A percentile compares a stretch with the other conserved stretches of the same genome.
Evolutionary conservation across 495 filamentous ascomycete genomes (phyloP).

Genomic region (Penicillium samsonianum): DNA sequence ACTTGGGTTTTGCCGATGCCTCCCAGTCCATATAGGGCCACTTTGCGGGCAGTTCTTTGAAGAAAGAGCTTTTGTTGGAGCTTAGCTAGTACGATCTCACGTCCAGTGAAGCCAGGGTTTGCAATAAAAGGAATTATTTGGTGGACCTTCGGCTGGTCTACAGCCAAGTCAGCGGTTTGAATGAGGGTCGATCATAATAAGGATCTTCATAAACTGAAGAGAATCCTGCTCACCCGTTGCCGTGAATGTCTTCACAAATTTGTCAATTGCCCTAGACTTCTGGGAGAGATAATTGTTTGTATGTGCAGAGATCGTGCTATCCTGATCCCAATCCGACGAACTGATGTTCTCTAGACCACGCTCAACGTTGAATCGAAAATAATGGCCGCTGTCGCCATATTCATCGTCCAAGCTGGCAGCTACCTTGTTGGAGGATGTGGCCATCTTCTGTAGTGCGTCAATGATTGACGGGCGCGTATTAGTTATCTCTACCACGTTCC

Average conservation of each 20-base stretch:
- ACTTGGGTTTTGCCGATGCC: too few relatives aligned
- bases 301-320: constrained; percentile 1
- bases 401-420: background rate
- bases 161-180: too few relatives aligned
- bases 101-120: too few relatives aligned
- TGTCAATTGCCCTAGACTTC: background rate
- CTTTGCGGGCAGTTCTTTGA: too few relatives aligned
- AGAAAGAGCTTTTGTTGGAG: too few relatives aligned
- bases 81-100: too few relatives aligned
- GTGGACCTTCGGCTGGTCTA: too few relatives aligned
- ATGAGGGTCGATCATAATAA: too few relatives aligned
- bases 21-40: too few relatives aligned
- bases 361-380: constrained; percentile 13
- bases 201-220: too few relatives aligned
- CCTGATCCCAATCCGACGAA: constrained; percentile 4
- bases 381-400: background rate
- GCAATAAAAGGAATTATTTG: too few relatives aligned
- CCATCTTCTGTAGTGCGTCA: background rate
- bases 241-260: background rate
- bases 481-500: background rate
- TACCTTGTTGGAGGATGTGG: constrained; percentile 4
- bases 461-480: constrained; percentile 2
- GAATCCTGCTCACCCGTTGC: too few relatives aligned
- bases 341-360: constrained; percentile 4
- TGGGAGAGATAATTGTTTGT: constrained; percentile 6